phyloP scores from a whole-genome alignment of 768 basidiomycete genomes.

The Chalciporus sphaerocephalus region DNA sequence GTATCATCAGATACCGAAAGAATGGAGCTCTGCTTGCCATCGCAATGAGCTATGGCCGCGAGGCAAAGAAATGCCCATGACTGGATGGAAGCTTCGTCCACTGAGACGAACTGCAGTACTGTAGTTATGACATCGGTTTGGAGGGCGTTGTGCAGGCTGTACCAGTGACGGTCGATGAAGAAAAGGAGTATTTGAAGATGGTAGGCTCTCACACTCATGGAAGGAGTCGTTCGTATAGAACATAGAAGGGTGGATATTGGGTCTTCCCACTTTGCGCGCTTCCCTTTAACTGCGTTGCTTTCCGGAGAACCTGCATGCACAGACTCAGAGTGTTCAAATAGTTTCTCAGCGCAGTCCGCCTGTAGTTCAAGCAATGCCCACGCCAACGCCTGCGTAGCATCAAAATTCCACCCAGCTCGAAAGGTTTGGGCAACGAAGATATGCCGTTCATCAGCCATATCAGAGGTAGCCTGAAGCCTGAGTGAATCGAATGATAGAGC shows the following conservation, averaged over 20 bases:
- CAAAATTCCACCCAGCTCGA: constrained; percentile 70
- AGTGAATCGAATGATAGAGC: constrained; percentile 62
- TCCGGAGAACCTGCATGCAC: constrained; percentile 36
- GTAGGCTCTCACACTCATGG: constrained; percentile 39
- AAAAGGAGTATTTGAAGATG: constrained; percentile 79
- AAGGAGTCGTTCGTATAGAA: constrained; percentile 37
- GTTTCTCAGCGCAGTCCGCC: constrained; percentile 68
- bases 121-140: constrained; percentile 52
- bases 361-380: constrained; percentile 81
- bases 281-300: constrained; percentile 35
- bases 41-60: constrained; percentile 62
- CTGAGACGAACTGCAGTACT: constrained; percentile 57
- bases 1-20: constrained; percentile 1
- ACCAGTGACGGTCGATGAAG: constrained; percentile 78
- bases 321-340: constrained; percentile 62
- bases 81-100: constrained; percentile 63
- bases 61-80: constrained; percentile 84
- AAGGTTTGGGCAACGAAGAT: constrained; percentile 67
- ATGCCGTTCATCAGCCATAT: constrained; percentile 17
- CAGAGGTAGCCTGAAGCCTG: constrained; percentile 45
- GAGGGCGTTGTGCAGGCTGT: constrained; percentile 50
- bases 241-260: constrained; percentile 55
- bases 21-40: constrained; percentile 24
- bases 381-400: constrained; percentile 59
- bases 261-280: constrained; percentile 53